Evolutionary conservation across 495 filamentous ascomycete species (phyloP).

Genomic region (Aspergillus avenaceus): DNA sequence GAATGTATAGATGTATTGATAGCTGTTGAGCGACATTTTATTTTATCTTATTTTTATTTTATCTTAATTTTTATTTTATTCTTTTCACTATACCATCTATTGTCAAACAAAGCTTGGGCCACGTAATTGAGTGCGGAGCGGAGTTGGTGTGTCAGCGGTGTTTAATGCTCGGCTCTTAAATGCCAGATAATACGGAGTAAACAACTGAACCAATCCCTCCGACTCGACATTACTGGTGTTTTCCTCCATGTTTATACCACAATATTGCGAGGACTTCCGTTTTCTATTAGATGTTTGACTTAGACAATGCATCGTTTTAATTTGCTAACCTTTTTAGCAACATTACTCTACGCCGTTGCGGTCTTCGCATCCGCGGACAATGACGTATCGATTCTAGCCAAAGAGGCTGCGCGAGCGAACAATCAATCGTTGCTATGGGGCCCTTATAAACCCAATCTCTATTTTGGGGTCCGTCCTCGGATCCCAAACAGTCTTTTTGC

Average conservation of each 20-base stretch:
- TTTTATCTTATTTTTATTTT: no score
- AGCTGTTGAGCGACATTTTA: no score
- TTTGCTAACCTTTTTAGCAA: slow-evolving; percentile 23
- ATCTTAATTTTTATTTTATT: no score
- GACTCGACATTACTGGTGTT: neutral
- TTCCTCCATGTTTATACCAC: slow-evolving; percentile 6
- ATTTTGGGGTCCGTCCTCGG: slow-evolving; percentile 88
- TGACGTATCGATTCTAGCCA: slow-evolving; percentile 32
- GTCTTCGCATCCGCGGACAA: slow-evolving; percentile 27
- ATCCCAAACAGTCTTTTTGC: slow-evolving; percentile 81
- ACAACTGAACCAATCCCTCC: no score
- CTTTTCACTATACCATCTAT: no score
- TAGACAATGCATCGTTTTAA: slow-evolving; percentile 31
- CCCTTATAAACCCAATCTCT: slow-evolving; percentile 90
- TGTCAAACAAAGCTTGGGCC: neutral
- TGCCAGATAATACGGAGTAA: slow-evolving; percentile 16
- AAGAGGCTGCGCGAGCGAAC: slow-evolving; percentile 50
- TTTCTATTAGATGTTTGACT: slow-evolving; percentile 20
- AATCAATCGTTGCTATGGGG: slow-evolving; percentile 94
- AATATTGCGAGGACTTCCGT: slow-evolving; percentile 13
- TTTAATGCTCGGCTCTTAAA: slow-evolving; percentile 14
- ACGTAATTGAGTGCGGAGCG: neutral
- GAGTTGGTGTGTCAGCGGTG: neutral
- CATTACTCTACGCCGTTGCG: slow-evolving; percentile 30
- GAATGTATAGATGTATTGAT: slow-evolving; percentile 7